phyloP scores from a whole-genome alignment of 495 filamentous ascomycete genomes.

The Aspergillus diversus region DNA sequence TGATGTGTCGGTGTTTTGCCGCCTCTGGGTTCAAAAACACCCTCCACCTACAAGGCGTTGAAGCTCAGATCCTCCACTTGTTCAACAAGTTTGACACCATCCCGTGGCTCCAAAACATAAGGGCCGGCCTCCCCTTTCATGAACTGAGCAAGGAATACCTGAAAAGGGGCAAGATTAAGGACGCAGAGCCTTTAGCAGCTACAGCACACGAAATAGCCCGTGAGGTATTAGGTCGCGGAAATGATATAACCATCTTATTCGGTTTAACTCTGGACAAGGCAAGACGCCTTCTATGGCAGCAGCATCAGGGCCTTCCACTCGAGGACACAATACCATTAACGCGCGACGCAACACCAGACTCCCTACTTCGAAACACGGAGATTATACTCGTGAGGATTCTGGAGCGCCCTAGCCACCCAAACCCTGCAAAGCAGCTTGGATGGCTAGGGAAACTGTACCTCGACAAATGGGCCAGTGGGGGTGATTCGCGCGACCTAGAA shows the following conservation, averaged over 20 bases:
- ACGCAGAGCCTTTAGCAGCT: not conserved
- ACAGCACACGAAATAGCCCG: not conserved
- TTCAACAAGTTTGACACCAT: not conserved
- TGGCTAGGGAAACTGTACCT: slow-evolving; percentile 1
- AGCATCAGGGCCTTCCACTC: not conserved
- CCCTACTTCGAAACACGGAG: not conserved
- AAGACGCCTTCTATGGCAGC: not conserved
- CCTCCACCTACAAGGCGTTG: not conserved
- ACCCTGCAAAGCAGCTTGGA: not conserved
- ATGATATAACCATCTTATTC: not conserved
- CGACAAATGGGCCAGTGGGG: not conserved
- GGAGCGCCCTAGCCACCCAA: not conserved
- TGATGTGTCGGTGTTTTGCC: not conserved
- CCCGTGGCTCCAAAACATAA: not conserved
- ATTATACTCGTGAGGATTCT: not conserved
- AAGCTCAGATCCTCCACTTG: not conserved
- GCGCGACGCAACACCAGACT: not conserved
- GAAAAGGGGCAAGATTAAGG: not conserved
- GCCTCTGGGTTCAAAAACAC: not conserved
- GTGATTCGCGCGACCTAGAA: not conserved
- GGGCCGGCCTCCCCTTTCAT: not conserved
- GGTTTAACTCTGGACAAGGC: not conserved
- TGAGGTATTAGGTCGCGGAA: not conserved
- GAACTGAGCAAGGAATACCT: not conserved
- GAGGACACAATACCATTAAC: not conserved